phyloP scores from a whole-genome alignment of 2,329 filamentous ascomycete species.

The Diaporthe sp. region DNA sequence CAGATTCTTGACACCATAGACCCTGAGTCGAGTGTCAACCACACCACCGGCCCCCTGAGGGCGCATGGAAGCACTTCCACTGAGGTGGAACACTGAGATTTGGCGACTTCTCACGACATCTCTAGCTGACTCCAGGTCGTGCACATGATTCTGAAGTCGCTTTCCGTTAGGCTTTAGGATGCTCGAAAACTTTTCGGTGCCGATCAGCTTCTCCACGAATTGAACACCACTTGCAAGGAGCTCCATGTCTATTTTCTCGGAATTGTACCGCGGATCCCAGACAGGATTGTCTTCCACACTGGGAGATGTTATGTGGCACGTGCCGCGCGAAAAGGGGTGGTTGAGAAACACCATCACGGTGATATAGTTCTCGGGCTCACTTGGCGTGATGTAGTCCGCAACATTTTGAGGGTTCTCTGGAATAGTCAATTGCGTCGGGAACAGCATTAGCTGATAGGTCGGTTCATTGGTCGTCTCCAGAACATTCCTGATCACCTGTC shows the following conservation, averaged over 20 bases:
- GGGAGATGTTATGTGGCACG: conserved; percentile 64
- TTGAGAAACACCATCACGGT: conserved; percentile 67
- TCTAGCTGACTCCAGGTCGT: conserved; percentile 42
- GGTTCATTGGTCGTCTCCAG: conserved; percentile 43
- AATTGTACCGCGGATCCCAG: conserved; percentile 68
- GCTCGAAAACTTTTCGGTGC: conserved; percentile 53
- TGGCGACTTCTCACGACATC: conserved; percentile 47
- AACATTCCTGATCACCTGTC: neutral
- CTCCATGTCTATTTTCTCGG: conserved; percentile 60
- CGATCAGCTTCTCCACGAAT: conserved; percentile 57
- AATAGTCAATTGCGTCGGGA: conserved; percentile 46
- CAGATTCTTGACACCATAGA: conserved; percentile 45
- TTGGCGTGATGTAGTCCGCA: conserved; percentile 45
- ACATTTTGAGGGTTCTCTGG: conserved; percentile 43
- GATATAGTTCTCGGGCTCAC: conserved; percentile 60
- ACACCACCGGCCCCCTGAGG: conserved; percentile 47
- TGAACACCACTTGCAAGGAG: conserved; percentile 57
- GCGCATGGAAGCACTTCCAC: conserved; percentile 46
- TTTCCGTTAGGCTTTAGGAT: conserved; percentile 52
- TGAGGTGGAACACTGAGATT: conserved; percentile 30
- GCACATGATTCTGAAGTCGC: conserved; percentile 40
- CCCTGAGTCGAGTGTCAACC: conserved; percentile 45
- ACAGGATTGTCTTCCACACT: conserved; percentile 58
- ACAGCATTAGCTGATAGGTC: conserved; percentile 46
- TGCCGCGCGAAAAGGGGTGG: conserved; percentile 70